phyloP scores from a whole-genome alignment of 495 filamentous ascomycete genomes.

The Neurospora terricola region DNA sequence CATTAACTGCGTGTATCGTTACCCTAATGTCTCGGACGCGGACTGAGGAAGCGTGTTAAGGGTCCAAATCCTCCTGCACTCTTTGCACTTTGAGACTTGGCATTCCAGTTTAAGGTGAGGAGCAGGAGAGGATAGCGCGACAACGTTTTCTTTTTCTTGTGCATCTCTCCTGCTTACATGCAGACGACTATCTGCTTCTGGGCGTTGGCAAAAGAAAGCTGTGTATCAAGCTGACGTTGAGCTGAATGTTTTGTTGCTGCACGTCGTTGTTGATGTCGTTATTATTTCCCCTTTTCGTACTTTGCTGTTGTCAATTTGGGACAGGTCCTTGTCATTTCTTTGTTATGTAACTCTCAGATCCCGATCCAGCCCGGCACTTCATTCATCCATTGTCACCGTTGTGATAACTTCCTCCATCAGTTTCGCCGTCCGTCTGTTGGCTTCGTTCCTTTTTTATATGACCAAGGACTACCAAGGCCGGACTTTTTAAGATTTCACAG shows the following conservation, averaged over 20 bases:
- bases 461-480: not conserved
- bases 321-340: not conserved
- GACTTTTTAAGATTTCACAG: not conserved
- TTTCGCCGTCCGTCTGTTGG: not conserved
- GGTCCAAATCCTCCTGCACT: not conserved
- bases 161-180: not conserved
- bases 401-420: not conserved
- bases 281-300: not conserved
- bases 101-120: not conserved
- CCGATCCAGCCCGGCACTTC: not conserved
- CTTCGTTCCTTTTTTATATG: not conserved
- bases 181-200: not conserved
- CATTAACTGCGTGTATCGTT: not conserved
- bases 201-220: not conserved
- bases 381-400: not conserved
- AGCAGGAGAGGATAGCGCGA: not conserved
- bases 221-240: not conserved
- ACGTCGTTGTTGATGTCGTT: not conserved
- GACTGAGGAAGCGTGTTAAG: not conserved
- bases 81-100: not conserved
- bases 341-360: not conserved
- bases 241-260: not conserved
- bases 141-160: not conserved
- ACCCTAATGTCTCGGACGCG: not conserved
- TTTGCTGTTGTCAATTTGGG: not conserved